Base-by-base conservation (phyloP, 768 basidiomycete genomes). In the Dictyophora rubrovolvata region DNA sequence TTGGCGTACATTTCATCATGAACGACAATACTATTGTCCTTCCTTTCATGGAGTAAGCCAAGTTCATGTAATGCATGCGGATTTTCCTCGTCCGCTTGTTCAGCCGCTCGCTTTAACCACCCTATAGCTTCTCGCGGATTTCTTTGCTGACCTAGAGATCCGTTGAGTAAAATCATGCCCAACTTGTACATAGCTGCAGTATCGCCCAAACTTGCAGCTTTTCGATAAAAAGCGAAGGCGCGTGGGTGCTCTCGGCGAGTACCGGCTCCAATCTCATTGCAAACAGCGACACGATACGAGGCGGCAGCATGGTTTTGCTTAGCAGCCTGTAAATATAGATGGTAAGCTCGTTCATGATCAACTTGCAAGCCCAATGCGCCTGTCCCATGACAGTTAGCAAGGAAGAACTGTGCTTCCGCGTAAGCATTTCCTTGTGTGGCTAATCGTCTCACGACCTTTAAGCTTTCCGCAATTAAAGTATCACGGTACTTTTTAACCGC, bases 161-260 rank as follows among this genome's bases (percentile, higher is more conserved):
- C 95, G 36, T 89, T 82, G 20, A 98, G 77, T 33, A 96, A 79
- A 63, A 97, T 89, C 87, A 96, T 94, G n/a, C 93, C 93, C n/a
- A 99, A 83, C 71, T 98, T 98, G 76, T 96, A 98, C 96, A 98
- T 99, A 2, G 93, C 96, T 23, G 95, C 85, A 0, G 95, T 97
- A 70, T 98, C 96, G 18, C 94, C 94, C 36, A 98, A 75, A 1
- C 93, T 93, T 9, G 93, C 93, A 4, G 96, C 91, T 71, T 97
- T 97, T 61, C 94, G 85, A 73, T 97, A 98, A 69, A 99, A 97
- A 5, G 93, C 86, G 23, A 93, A 86, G 8, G 96, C 96, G 49
- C 96, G 82, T 20, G 84, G 78, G 0, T 85, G 85, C 67, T 98
- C 95, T 65, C 85, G 80, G 65, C 87, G 82, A 1, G 96, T 99